These are phyloP conservation scores for Meyerozyma sp. DNA, from an alignment of 1,139 yeast species.

Conservation along the genomic window DNA sequence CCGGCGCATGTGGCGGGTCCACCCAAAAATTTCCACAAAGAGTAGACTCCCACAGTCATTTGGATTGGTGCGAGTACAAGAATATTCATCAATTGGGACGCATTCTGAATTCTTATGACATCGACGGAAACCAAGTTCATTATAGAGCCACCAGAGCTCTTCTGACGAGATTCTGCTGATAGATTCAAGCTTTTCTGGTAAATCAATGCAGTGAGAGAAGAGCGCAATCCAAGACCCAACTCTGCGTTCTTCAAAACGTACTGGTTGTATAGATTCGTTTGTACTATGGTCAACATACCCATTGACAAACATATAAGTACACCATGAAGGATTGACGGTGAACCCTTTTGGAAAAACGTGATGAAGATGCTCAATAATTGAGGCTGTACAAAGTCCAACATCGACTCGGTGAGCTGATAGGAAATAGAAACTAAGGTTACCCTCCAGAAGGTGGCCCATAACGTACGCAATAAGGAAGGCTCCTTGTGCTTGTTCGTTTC, in stretches of 20 bases:
- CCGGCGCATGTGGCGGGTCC: constrained; percentile 64
- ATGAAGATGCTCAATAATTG: constrained; percentile 49
- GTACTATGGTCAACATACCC: constrained; percentile 41
- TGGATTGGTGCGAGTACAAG: constrained; percentile 58
- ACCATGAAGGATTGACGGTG: constrained; percentile 46
- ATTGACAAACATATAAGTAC: constrained; percentile 45
- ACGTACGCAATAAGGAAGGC: constrained; percentile 36
- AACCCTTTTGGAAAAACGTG: constrained; percentile 34
- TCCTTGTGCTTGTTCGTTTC: constrained; percentile 5
- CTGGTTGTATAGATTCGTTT: constrained; percentile 46
- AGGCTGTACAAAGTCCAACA: constrained; percentile 50
- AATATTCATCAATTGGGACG: constrained; percentile 48
- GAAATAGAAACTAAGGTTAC: constrained; percentile 36
- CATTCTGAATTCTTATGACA: constrained; percentile 48
- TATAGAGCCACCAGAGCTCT: constrained; percentile 51
- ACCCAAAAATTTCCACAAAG: constrained; percentile 48
- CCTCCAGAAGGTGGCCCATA: constrained; percentile 45
- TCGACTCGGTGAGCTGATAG: constrained; percentile 41
- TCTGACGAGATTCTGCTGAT: constrained; percentile 41
- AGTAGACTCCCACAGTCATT: constrained; percentile 46
- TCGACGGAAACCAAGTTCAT: constrained; percentile 57
- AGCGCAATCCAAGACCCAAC: constrained; percentile 47
- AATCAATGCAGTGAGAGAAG: constrained; percentile 44
- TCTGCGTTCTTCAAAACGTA: constrained; percentile 48
- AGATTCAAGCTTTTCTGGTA: constrained; percentile 47